A percentile compares a stretch with the other conserved stretches of the same genome.
phyloP scores from a whole-genome alignment of 2,329 filamentous ascomycete species.

The Blastomyces parvus region DNA sequence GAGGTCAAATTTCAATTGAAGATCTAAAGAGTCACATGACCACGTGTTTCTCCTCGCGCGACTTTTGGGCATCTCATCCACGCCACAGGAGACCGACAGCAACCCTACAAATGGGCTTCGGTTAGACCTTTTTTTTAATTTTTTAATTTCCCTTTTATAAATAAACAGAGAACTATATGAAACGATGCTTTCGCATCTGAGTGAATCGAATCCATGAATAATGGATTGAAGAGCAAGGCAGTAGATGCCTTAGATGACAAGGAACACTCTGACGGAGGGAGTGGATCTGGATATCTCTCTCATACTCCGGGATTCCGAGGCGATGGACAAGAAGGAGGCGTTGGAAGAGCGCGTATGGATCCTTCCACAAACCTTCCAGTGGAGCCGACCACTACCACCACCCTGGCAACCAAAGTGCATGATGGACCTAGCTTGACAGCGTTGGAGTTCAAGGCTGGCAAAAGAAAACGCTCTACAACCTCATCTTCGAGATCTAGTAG shows the following conservation, averaged over 20 bases:
- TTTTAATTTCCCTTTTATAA: background rate
- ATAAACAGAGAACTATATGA: background rate
- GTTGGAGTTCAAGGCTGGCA: background rate
- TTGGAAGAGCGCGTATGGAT: background rate
- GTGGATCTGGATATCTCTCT: background rate
- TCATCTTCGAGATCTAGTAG: constrained; percentile 7
- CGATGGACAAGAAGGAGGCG: background rate
- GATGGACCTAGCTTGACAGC: background rate
- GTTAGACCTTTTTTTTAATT: background rate
- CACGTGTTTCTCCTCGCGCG: background rate
- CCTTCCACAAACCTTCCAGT: background rate
- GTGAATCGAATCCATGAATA: background rate
- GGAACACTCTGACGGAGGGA: background rate
- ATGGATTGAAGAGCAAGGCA: constrained; percentile 14
- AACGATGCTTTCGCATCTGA: background rate
- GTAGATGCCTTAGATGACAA: constrained; percentile 8
- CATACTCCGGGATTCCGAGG: too few relatives aligned
- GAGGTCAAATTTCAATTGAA: background rate
- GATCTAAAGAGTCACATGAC: background rate
- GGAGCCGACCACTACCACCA: background rate
- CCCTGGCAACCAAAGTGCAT: constrained; percentile 8
- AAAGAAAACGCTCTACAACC: background rate
- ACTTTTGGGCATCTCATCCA: background rate
- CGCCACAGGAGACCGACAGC: background rate
- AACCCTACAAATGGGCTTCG: background rate